Evolutionary conservation across 140 eudicot species (phyloP).

Genomic region (Erigeron philadelphicus): DNA sequence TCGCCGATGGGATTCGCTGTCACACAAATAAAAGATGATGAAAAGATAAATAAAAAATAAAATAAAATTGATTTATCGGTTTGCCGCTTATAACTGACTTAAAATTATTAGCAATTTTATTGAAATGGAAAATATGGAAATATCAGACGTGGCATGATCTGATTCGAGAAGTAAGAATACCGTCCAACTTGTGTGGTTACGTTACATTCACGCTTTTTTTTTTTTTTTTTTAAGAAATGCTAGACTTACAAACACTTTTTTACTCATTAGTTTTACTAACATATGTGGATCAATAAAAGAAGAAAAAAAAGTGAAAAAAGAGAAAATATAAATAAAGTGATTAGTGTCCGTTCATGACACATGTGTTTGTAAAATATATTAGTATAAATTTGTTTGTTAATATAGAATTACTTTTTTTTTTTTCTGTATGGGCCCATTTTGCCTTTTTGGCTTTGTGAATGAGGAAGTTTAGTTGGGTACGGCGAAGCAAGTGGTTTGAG

Average conservation of each 20-base stretch:
- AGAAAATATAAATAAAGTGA: too few species aligned
- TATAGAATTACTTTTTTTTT: too few species aligned
- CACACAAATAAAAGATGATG: neutral
- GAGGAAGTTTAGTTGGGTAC: slow-evolving; percentile 27
- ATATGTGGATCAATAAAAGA: too few species aligned
- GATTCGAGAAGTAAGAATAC: slow-evolving; percentile 25
- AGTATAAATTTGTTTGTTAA: too few species aligned
- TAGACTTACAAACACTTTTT: too few species aligned
- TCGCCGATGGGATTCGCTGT: slow-evolving; percentile 31
- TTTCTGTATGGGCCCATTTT: slow-evolving; percentile 2
- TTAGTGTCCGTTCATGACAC: too few species aligned
- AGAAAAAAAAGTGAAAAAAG: too few species aligned
- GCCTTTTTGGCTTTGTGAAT: slow-evolving; percentile 18
- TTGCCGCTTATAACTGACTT: slow-evolving; percentile 45
- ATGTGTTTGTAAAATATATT: too few species aligned
- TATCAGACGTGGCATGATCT: slow-evolving; percentile 37
- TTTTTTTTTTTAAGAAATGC: neutral
- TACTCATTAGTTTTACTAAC: too few species aligned
- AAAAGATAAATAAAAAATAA: neutral
- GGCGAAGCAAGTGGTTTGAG: slow-evolving; percentile 18
- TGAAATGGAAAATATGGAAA: slow-evolving; percentile 4
- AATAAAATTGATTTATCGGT: slow-evolving; percentile 9
- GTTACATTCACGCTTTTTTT: slow-evolving; percentile 11
- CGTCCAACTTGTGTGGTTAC: slow-evolving; percentile 26
- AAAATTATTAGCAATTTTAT: neutral